A percentile compares a stretch with the other conserved stretches of the same genome.
Conservation (phyloP, 139 green algal species). For the Chlorella ohadii region DNA sequence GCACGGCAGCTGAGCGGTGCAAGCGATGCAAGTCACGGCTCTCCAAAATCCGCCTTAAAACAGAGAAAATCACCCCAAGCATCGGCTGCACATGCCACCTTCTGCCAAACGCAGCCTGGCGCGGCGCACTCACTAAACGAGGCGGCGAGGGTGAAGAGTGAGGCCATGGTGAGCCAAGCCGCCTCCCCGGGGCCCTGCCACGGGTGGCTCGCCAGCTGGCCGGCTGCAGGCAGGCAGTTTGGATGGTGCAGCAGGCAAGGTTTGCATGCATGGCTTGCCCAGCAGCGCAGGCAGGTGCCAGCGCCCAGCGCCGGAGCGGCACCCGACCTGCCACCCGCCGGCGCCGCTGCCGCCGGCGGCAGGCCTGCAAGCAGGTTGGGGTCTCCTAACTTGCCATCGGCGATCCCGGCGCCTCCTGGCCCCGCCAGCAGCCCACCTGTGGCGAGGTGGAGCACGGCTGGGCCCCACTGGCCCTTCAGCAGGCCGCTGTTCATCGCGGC, state of each 20-base stretch:
- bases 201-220: background rate
- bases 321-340: background rate
- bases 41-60: no score
- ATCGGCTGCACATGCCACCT: background rate
- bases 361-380: background rate
- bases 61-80: background rate
- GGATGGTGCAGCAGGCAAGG: background rate
- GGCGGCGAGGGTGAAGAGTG: constrained; percentile 27
- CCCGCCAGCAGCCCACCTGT: background rate
- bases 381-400: background rate
- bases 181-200: constrained; percentile 1
- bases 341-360: background rate
- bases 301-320: no score
- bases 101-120: no score
- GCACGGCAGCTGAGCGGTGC: no score
- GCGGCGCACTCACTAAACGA: constrained; percentile 11
- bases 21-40: no score
- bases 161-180: constrained; percentile 24
- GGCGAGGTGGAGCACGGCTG: background rate
- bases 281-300: no score
- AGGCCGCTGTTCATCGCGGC: background rate
- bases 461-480: background rate
- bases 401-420: background rate
- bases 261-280: background rate
- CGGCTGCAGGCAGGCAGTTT: background rate